These are phyloP conservation scores for Sporodiniella umbellata DNA, from an alignment of 371 early-diverging fungal genomes.

Conservation along the genomic window DNA sequence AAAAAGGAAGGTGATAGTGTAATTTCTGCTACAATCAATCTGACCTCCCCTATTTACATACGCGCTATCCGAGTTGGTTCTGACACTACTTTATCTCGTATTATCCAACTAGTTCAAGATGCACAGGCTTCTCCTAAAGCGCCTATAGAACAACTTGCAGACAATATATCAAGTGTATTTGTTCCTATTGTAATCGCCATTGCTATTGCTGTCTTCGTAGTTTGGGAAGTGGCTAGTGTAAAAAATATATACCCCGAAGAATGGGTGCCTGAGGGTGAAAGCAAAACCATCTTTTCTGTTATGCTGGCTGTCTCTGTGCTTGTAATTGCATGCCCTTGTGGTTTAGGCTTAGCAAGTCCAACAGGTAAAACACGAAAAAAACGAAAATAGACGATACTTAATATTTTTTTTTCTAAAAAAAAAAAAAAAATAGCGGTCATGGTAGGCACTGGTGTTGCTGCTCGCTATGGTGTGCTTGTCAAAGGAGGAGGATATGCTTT, in stretches of 20 bases:
- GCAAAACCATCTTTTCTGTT: slow-evolving; percentile 33
- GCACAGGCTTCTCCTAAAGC: slow-evolving; percentile 69
- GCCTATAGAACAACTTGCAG: slow-evolving; percentile 63
- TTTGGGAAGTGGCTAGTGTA: slow-evolving; percentile 49
- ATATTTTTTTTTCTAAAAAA: not conserved
- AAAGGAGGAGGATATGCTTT: slow-evolving; percentile 51
- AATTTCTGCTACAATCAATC: slow-evolving; percentile 61
- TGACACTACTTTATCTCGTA: slow-evolving; percentile 62
- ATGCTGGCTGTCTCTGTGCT: slow-evolving; percentile 60
- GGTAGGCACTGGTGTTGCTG: slow-evolving; percentile 89
- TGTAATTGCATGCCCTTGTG: slow-evolving; percentile 76
- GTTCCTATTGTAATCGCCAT: slow-evolving; percentile 58
- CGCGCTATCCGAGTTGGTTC: slow-evolving; percentile 57
- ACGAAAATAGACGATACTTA: not conserved
- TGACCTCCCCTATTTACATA: slow-evolving; percentile 52
- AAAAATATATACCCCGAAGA: slow-evolving; percentile 35
- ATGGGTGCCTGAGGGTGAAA: slow-evolving; percentile 45
- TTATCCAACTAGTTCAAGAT: slow-evolving; percentile 64
- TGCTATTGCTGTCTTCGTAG: slow-evolving; percentile 52
- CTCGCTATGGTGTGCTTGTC: slow-evolving; percentile 58
- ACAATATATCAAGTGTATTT: slow-evolving; percentile 60
- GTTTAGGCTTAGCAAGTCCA: slow-evolving; percentile 75
- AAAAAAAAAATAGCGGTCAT: slow-evolving; percentile 65
- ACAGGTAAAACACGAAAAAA: slow-evolving; percentile 45
- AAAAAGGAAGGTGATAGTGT: slow-evolving; percentile 55